Percentiles rank a stretch among this genome's conserved stretches.
Conservation (phyloP, 176 grass and related monocot genomes). For the bread wheat (Triticum aestivum) region IWGSC_CS_RefSeq_v2.1 NC_057806.1:323894817-323895316, state of each 20-base stretch:
- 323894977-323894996: neutral
- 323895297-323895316: neutral
- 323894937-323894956: neutral
- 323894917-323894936: neutral
- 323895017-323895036: neutral
- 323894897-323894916: neutral
- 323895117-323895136: neutral
- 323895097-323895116: neutral
- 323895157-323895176: neutral
- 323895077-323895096: neutral
- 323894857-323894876: no score
- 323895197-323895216: neutral
- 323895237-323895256: neutral
- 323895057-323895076: neutral
- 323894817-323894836: no score
- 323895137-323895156: neutral
- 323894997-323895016: neutral
- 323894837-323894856: no score
- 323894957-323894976: neutral
- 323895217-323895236: neutral
- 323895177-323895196: no score
- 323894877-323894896: neutral
- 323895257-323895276: neutral
- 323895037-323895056: neutral
- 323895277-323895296: neutral